A percentile compares a stretch with the other conserved stretches of the same genome.
phyloP scores from a whole-genome alignment of 2,329 filamentous ascomycete species.

The Dothistroma pini region DNA sequence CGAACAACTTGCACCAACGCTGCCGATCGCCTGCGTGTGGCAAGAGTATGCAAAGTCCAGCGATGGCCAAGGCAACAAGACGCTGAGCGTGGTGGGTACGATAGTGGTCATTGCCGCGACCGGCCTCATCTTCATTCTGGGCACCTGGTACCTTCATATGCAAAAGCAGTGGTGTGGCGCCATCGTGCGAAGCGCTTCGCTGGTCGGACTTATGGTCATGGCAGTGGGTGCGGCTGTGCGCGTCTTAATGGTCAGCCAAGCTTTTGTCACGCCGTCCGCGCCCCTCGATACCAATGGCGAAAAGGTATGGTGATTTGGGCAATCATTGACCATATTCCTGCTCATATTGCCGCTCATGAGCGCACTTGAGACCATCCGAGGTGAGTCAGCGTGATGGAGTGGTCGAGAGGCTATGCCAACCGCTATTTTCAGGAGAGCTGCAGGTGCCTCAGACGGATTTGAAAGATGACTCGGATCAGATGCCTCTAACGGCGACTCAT shows the following conservation, averaged over 20 bases:
- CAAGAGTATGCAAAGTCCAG: conserved; percentile 39
- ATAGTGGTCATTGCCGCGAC: conserved; percentile 60
- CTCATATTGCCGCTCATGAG: conserved; percentile 59
- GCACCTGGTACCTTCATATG: conserved; percentile 63
- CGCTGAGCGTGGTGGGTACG: conserved; percentile 53
- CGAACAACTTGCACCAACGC: conserved; percentile 48
- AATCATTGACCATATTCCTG: conserved; percentile 58
- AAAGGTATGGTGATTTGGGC: conserved; percentile 60
- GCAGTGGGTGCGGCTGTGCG: conserved; percentile 58
- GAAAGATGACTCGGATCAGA: conserved; percentile 17
- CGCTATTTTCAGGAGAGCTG: conserved; percentile 18
- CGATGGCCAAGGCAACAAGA: conserved; percentile 35
- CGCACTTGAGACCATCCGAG: conserved; percentile 56
- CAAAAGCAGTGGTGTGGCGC: conserved; percentile 54
- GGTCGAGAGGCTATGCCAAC: background rate
- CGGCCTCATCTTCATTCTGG: conserved; percentile 55
- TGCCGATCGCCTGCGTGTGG: conserved; percentile 63
- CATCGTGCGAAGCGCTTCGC: conserved; percentile 51
- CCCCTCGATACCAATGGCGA: conserved; percentile 52
- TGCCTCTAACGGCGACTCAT: conserved; percentile 17
- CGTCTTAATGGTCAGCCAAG: conserved; percentile 57
- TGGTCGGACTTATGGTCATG: conserved; percentile 51
- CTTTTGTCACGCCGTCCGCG: conserved; percentile 55
- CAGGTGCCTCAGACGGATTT: conserved; percentile 18
- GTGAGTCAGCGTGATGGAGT: conserved; percentile 35